A percentile compares a stretch with the other conserved stretches of the same genome.
Conservation (phyloP, 2,329 filamentous ascomycete species). For the Fusarium sp. region DNA sequence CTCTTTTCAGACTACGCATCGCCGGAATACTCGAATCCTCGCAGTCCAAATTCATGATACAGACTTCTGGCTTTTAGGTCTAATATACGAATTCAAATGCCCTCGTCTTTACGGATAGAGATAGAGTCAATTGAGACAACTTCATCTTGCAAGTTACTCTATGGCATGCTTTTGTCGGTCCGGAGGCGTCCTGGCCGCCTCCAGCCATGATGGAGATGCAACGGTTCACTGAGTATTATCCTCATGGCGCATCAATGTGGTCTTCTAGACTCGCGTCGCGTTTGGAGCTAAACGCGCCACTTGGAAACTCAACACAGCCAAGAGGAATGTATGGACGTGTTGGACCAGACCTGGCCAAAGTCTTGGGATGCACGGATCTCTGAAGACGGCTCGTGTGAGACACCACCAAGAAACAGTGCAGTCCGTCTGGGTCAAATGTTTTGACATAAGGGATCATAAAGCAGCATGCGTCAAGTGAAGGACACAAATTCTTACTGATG, state of each 20-base stretch:
- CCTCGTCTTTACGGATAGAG: neutral
- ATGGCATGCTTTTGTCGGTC: neutral
- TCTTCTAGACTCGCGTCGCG: neutral
- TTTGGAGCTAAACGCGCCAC: neutral
- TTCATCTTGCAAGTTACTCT: neutral
- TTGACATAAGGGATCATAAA: neutral
- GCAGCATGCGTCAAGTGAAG: neutral
- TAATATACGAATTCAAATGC: neutral
- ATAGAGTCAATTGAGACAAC: neutral
- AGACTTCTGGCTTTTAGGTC: neutral
- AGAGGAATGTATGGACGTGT: slow-evolving; percentile 8
- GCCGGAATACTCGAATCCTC: neutral
- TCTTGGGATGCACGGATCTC: neutral
- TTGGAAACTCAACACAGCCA: neutral
- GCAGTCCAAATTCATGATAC: neutral
- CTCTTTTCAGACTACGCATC: neutral
- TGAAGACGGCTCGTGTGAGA: neutral
- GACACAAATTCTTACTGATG: neutral
- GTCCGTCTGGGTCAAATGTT: neutral
- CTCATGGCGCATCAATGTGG: neutral
- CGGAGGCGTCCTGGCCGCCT: neutral
- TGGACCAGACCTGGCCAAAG: neutral
- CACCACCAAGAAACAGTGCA: neutral
- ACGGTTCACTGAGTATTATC: neutral
- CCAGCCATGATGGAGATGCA: neutral